Evolutionary conservation across 352 stramenopile species (phyloP), one percentile per base, ranked within the genome.

Genomic region (Plasmopara muralis): DNA sequence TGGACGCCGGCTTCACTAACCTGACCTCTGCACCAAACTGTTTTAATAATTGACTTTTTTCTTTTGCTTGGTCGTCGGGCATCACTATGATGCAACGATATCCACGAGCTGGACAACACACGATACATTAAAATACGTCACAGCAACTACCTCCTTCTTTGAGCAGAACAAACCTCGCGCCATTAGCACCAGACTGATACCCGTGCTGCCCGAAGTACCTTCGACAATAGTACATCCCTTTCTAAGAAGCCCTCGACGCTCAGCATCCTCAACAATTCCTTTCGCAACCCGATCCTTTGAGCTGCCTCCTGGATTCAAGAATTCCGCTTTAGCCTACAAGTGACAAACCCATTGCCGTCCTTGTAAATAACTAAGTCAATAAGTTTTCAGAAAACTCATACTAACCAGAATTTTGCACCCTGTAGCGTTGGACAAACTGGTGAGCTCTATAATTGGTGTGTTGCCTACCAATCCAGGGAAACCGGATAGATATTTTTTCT

Each of bases 261-360:
- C 96, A 0, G 95, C 95, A 41, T 96, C 78, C 45, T 95, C 74
- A 37, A 99, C 90, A 64, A 99, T 98, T 42, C 74, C 84, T 50
- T 95, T 85, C 6, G 96, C 97, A 7, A 98, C 86, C 20, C 97
- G 84, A 68, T 99, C 96, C 62, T 99, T 99, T 2, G 93, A 97
- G 44, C 92, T 98, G 9, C 95, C 95, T 31, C 95, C 95, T 4
- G 97, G 96, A 74, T 99, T 99, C 54, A 98, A 71, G 39, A 88
- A 97, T 77, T 99, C 96, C 20, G 97, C 95, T 65, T 98, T 98
- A 6, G 76, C 84, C 78, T 92, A 31, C 30, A 20, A 14, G 47
- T 6, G 33, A 25, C 20, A 25, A 25, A 25, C 20, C 20, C 20
- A 25, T 25, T 25, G 20, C 20, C 20, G 20, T 25, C 20, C 1